Percentiles rank a stretch among this genome's conserved stretches.
These are phyloP conservation scores for Daucus carota DNA, from an alignment of 129 eudicot species.

Conservation along the genomic window DNA sequence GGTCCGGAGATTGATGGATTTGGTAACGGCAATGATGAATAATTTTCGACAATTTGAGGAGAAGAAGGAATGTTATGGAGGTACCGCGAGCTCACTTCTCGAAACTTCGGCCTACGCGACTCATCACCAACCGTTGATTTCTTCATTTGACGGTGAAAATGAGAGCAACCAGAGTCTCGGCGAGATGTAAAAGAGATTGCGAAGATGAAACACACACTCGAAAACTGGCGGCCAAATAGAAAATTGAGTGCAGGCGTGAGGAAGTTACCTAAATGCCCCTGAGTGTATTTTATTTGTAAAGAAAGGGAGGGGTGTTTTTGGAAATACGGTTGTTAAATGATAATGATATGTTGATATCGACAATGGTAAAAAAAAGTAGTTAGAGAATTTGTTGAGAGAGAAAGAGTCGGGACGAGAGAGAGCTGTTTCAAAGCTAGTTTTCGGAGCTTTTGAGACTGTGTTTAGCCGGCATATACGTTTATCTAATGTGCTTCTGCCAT, in stretches of 20 bases:
- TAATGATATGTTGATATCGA: not conserved
- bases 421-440: not conserved
- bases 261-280: not conserved
- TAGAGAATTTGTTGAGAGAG: not conserved
- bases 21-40: slow-evolving; percentile 17
- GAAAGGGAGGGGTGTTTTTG: not conserved
- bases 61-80: slow-evolving; percentile 13
- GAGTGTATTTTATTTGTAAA: not conserved
- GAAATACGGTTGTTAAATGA: no score
- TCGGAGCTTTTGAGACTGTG: not conserved
- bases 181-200: not conserved
- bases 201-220: slow-evolving; percentile 11
- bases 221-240: slow-evolving; percentile 42
- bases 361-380: not conserved
- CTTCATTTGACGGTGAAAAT: not conserved
- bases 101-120: slow-evolving; percentile 34
- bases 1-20: slow-evolving; percentile 21
- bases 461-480: not conserved
- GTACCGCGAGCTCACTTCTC: slow-evolving; percentile 66
- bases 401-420: not conserved
- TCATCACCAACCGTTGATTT: slow-evolving; percentile 23
- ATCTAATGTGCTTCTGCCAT: not conserved
- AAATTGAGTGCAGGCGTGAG: not conserved
- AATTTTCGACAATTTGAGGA: not conserved
- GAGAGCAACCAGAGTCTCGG: not conserved